Evolutionary conservation across 345 rosid genomes (phyloP).

Genomic region (Ceriops tagal): DNA sequence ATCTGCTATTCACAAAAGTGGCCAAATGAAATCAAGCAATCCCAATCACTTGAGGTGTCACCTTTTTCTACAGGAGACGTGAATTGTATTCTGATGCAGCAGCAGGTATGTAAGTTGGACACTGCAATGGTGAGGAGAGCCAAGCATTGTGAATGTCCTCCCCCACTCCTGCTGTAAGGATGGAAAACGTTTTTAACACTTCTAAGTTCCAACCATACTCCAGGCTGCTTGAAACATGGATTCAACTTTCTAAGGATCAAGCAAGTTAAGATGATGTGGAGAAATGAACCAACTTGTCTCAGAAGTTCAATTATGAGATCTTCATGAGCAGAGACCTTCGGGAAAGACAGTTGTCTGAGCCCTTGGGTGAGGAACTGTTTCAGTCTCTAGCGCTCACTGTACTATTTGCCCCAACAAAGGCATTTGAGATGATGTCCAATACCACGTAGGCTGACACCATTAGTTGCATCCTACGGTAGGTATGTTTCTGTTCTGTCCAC

Average conservation of each 20-base stretch:
- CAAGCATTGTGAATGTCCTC: conserved; percentile 22
- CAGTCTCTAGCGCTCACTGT: conserved; percentile 62
- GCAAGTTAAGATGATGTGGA: neutral
- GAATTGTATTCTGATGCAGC: conserved; percentile 12
- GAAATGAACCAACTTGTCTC: conserved; percentile 52
- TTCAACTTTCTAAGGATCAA: neutral
- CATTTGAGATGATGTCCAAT: conserved; percentile 35
- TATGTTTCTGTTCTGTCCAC: conserved; percentile 38
- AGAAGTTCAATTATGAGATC: conserved; percentile 85
- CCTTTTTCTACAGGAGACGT: conserved; percentile 19
- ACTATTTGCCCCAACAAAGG: conserved; percentile 27
- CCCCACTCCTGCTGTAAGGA: conserved; percentile 52
- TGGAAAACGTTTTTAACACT: conserved; percentile 10
- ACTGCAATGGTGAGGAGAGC: conserved; percentile 11
- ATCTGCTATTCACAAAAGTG: conserved; percentile 29
- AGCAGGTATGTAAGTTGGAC: conserved; percentile 38
- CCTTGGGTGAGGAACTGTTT: conserved; percentile 46
- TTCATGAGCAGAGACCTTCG: conserved; percentile 55
- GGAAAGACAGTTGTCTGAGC: conserved; percentile 39
- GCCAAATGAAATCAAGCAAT: conserved; percentile 16
- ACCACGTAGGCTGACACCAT: conserved; percentile 27
- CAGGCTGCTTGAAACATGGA: neutral
- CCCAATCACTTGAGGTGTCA: conserved; percentile 8
- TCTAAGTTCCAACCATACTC: neutral
- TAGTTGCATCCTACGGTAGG: conserved; percentile 24